Percentiles rank a stretch among this genome's conserved stretches.
Conservation (phyloP, 352 stramenopile genomes). For the Phytopythium delawarense region DNA sequence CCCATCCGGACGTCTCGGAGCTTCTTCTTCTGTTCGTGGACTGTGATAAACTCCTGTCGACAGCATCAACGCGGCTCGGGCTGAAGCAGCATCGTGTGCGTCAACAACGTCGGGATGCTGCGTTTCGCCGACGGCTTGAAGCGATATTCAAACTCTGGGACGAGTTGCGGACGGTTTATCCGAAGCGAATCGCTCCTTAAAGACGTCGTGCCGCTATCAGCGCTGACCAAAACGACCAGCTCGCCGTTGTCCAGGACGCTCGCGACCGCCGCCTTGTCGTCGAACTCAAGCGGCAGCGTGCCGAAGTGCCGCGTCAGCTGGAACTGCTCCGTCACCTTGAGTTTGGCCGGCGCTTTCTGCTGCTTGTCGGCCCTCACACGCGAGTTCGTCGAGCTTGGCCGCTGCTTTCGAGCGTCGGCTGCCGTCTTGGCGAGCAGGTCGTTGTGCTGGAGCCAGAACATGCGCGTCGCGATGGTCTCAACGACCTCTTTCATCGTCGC, state of each 20-base stretch:
- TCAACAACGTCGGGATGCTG: conserved; percentile 9
- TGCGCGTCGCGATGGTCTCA: conserved; percentile 33
- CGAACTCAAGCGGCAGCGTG: conserved; percentile 19
- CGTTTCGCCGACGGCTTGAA: conserved; percentile 14
- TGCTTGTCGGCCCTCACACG: not conserved
- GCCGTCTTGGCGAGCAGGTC: conserved; percentile 23
- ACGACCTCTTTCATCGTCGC: conserved; percentile 26
- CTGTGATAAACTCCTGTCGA: not conserved
- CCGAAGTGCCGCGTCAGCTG: conserved; percentile 35
- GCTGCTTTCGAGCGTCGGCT: not conserved
- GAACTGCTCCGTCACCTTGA: conserved; percentile 36
- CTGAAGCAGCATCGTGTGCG: not conserved
- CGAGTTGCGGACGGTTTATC: not conserved
- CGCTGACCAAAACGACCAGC: conserved; percentile 29
- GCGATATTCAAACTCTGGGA: conserved; percentile 14
- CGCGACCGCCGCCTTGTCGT: conserved; percentile 14
- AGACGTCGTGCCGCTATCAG: not conserved
- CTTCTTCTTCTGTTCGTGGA: not conserved
- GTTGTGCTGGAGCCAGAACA: conserved; percentile 64
- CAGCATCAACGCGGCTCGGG: not conserved
- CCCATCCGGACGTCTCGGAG: not conserved
- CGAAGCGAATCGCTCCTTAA: not conserved
- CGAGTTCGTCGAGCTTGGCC: not conserved
- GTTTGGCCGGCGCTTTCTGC: conserved; percentile 9
- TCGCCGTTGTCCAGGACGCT: conserved; percentile 33